Base-by-base conservation (phyloP, 306 rosid genomes). In the Cyamopsis tetragonoloba region DNA sequence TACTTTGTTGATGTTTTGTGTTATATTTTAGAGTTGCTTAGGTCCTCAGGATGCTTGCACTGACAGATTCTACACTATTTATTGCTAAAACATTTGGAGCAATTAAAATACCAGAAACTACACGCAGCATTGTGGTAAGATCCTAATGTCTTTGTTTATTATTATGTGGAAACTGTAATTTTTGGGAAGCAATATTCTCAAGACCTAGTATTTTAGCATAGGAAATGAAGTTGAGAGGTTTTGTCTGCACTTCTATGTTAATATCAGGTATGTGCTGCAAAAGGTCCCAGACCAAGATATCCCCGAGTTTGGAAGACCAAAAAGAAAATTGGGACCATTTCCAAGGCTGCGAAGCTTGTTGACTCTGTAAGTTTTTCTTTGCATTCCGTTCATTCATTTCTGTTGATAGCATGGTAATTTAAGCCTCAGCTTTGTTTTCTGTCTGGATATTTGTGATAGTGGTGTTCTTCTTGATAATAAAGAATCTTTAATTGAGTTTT, bases 241-340 rank as follows among this genome's bases (percentile, higher is more conserved):
- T 30, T 13, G 5, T 38, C 47, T 56, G 23, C 14, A 41, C 30
- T 55, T 65, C 23, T 14, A 22, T 61, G 17, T 6, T 46, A 38
- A 59, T 53, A 43, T 76, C 64, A 93, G 99, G 92, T 86, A 26
- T 90, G 96, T 72, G 95, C 85, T 53, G 86, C 88, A 49, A 93
- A 86, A 76, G 99, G 97, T 74, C 96, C 96, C 49, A 91, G 92
- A 64, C 99, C 95, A 46, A 85, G 96, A 66, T 90, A 84, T 81
- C 88, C 97, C 8, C 80, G 97, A 39, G 99, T 93, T 6, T 89
- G 99, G 99, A 93, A 93, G 87, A 71, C 91, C 66, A 53, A 59
- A 49, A 86, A 35, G 69, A 86, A 72, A 80, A 75, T 93, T 56
- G 99, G 99, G 14, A 93, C 97, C 55, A 64, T 88, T 80, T 89